Evolutionary conservation across 495 filamentous ascomycete species (phyloP).

Genomic region (Entonaema liquescens): DNA sequence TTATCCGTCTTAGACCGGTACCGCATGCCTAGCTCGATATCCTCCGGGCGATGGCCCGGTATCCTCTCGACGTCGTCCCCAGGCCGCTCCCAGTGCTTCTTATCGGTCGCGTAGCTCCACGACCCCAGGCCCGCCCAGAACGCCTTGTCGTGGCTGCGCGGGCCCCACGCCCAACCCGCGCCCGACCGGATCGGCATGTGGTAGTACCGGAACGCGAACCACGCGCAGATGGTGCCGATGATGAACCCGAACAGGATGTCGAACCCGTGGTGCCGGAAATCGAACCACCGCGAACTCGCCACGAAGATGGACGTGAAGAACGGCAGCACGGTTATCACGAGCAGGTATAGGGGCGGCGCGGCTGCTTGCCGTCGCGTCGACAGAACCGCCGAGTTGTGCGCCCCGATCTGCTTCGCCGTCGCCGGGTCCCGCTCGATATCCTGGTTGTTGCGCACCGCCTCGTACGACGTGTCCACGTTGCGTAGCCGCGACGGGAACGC

Average conservation of each 20-base stretch:
- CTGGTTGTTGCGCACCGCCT: conserved; percentile 34
- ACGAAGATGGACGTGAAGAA: conserved; percentile 65
- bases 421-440: conserved; percentile 40
- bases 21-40: conserved; percentile 44
- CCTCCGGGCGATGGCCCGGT: conserved; percentile 22
- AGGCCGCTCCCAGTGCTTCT: conserved; percentile 45
- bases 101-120: conserved; percentile 56
- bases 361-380: conserved; percentile 69
- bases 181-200: conserved; percentile 72
- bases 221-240: conserved; percentile 62
- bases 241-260: conserved; percentile 83
- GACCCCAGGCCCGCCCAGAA: conserved; percentile 72
- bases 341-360: conserved; percentile 73
- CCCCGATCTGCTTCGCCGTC: conserved; percentile 49
- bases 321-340: conserved; percentile 71
- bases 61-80: conserved; percentile 51
- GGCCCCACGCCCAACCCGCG: conserved; percentile 66
- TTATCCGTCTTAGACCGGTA: conserved; percentile 33
- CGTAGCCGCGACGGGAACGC: conserved; percentile 61
- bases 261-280: conserved; percentile 88
- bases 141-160: conserved; percentile 59
- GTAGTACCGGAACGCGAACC: conserved; percentile 64
- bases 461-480: conserved; percentile 35
- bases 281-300: conserved; percentile 71
- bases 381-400: conserved; percentile 56